Percentiles rank a stretch among this genome's conserved stretches.
phyloP scores from a whole-genome alignment of 2,329 filamentous ascomycete species.

The Grosmannia penicillata region DNA sequence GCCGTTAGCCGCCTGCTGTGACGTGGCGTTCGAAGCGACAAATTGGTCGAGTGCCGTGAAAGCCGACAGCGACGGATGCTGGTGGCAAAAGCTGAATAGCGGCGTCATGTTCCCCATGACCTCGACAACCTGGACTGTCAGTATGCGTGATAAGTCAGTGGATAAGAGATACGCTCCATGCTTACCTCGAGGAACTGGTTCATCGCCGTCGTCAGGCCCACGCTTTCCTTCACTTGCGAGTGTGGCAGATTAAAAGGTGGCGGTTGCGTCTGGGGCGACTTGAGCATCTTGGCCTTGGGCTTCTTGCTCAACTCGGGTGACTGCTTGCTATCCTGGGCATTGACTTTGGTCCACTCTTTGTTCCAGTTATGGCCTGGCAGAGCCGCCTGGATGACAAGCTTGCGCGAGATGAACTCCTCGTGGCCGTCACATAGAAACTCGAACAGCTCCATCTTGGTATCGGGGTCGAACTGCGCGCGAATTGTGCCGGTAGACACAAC shows the following conservation, averaged over 20 bases:
- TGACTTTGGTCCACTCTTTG: conserved; percentile 49
- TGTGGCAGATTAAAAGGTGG: conserved; percentile 48
- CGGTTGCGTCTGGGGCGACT: conserved; percentile 42
- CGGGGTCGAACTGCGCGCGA: conserved; percentile 62
- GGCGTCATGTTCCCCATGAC: conserved; percentile 54
- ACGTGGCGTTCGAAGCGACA: too few species aligned
- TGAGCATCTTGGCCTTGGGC: conserved; percentile 41
- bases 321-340: conserved; percentile 39
- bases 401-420: conserved; percentile 71
- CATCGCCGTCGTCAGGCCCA: conserved; percentile 45
- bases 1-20: too few species aligned
- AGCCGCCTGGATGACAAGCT: conserved; percentile 44
- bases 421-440: conserved; percentile 66
- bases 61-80: conserved; percentile 37
- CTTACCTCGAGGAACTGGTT: conserved; percentile 51
- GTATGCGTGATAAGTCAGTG: too few species aligned
- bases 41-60: conserved; percentile 48
- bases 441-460: conserved; percentile 70
- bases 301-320: conserved; percentile 57
- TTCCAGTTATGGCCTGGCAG: conserved; percentile 48
- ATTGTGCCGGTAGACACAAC: conserved; percentile 65
- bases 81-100: conserved; percentile 42
- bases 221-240: conserved; percentile 38
- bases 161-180: too few species aligned
- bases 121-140: conserved; percentile 46